Evolutionary conservation across 2,329 filamentous ascomycete genomes (phyloP).

Genomic region (Grosmannia huntii): DNA sequence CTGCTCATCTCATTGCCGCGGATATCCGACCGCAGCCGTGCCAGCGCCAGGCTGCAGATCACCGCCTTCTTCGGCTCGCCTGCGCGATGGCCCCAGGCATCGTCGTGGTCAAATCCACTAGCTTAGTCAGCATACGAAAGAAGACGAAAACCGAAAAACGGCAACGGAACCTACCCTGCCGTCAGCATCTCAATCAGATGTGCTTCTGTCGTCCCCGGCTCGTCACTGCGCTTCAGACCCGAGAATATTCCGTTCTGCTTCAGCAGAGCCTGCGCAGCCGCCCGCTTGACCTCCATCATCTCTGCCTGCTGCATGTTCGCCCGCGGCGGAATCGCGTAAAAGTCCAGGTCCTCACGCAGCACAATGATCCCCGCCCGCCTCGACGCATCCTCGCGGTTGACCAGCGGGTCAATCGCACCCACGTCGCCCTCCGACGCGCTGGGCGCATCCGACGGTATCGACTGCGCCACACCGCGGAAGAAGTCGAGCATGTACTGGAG

Average conservation of each 20-base stretch:
- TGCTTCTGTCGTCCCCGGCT: slow-evolving; percentile 91
- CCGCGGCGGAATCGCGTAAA: slow-evolving; percentile 86
- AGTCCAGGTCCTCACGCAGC: slow-evolving; percentile 88
- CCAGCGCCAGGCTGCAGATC: slow-evolving; percentile 89
- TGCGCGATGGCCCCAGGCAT: slow-evolving; percentile 92
- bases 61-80: slow-evolving; percentile 97
- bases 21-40: slow-evolving; percentile 84
- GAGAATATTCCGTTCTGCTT: slow-evolving; percentile 93
- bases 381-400: slow-evolving; percentile 61
- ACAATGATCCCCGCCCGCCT: slow-evolving; percentile 97
- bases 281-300: slow-evolving; percentile 94
- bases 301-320: slow-evolving; percentile 73
- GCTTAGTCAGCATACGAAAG: neutral
- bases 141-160: too few relatives aligned
- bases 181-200: slow-evolving; percentile 99
- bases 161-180: slow-evolving; percentile 57
- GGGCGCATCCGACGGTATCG: slow-evolving; percentile 69
- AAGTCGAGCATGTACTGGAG: slow-evolving; percentile 99
- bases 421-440: slow-evolving; percentile 47
- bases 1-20: slow-evolving; percentile 62
- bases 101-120: slow-evolving; percentile 93
- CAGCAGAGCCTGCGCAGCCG: slow-evolving; percentile 74
- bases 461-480: slow-evolving; percentile 89
- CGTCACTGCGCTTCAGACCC: slow-evolving; percentile 85
- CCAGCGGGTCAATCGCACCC: slow-evolving; percentile 59